phyloP scores from a whole-genome alignment of 2,329 filamentous ascomycete species.

The Beauveria bassiana region DNA sequence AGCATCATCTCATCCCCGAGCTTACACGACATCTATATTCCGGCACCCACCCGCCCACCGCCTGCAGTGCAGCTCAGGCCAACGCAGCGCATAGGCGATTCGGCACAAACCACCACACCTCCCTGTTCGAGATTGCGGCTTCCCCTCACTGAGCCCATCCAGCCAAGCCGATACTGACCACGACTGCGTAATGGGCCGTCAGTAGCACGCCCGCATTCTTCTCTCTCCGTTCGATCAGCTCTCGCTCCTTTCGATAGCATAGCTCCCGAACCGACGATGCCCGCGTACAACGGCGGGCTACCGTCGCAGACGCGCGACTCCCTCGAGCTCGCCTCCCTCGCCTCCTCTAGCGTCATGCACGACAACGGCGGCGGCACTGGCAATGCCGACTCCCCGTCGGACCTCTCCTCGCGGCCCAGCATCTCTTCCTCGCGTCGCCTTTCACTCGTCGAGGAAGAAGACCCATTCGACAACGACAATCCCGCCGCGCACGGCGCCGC shows the following conservation, averaged over 20 bases:
- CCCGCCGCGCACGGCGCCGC: slow-evolving; percentile 29
- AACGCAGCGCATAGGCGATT: background rate
- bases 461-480: slow-evolving; percentile 59
- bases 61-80: background rate
- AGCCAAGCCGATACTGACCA: background rate
- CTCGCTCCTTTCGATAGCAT: background rate
- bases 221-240: background rate
- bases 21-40: too few species aligned
- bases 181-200: background rate
- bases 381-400: slow-evolving; percentile 29
- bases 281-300: slow-evolving; percentile 21
- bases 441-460: slow-evolving; percentile 74
- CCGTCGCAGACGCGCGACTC: slow-evolving; percentile 67
- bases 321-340: slow-evolving; percentile 89
- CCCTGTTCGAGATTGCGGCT: background rate
- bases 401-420: slow-evolving; percentile 71
- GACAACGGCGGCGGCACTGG: slow-evolving; percentile 41
- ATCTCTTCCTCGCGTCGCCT: slow-evolving; percentile 86
- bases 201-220: background rate
- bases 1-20: background rate
- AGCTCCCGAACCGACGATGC: background rate
- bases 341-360: slow-evolving; percentile 59
- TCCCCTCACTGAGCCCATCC: background rate
- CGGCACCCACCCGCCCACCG: background rate
- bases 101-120: background rate